These are phyloP conservation scores for Silene coronaria DNA, from an alignment of 179 eudicot species.

Conservation along the genomic window DNA sequence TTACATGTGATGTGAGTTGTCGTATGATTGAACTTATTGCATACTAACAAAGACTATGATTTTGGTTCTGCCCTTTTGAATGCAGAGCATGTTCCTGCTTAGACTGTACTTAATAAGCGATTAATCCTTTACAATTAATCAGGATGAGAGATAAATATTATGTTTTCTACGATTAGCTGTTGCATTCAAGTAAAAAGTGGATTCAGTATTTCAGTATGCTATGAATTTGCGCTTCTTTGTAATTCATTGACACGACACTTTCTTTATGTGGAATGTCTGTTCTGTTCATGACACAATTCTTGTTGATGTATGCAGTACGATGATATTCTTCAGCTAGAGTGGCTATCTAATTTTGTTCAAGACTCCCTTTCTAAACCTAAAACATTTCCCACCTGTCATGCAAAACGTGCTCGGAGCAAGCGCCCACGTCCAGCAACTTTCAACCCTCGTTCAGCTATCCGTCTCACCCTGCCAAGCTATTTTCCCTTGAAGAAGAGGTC, in stretches of 20 bases:
- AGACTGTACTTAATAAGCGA: background rate
- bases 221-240: background rate
- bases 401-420: constrained; percentile 66
- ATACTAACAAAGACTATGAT: background rate
- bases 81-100: background rate
- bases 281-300: background rate
- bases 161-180: background rate
- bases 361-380: constrained; percentile 64
- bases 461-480: constrained; percentile 23
- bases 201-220: background rate
- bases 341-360: constrained; percentile 82
- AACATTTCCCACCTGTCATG: constrained; percentile 32
- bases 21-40: background rate
- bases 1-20: too few relatives aligned
- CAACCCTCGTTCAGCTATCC: constrained; percentile 35
- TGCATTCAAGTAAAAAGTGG: background rate
- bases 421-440: constrained; percentile 81
- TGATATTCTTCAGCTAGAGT: constrained; percentile 80
- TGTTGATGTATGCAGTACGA: constrained; percentile 49
- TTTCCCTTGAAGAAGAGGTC: too few relatives aligned
- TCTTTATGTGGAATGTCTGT: background rate
- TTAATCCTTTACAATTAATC: too few relatives aligned
- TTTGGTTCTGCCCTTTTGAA: background rate
- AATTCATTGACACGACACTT: background rate
- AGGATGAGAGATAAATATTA: background rate